Conservation (phyloP, 2,329 filamentous ascomycete species). For the Botrytis galanthina region DNA sequence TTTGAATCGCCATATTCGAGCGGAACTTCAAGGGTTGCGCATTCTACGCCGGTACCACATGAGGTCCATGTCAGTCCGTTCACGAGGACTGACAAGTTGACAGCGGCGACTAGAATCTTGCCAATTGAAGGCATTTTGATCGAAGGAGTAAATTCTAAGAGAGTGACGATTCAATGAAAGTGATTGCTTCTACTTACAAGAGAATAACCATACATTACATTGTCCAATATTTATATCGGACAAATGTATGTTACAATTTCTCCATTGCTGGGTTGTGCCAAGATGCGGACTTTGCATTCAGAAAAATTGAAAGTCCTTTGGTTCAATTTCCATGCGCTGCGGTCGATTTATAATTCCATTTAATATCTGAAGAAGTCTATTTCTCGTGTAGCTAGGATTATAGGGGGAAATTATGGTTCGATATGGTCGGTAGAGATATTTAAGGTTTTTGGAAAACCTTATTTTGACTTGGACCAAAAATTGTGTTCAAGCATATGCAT, state of each 20-base stretch:
- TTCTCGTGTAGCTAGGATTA: not conserved
- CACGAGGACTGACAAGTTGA: slow-evolving; percentile 8
- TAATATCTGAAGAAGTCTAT: not conserved
- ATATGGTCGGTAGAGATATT: not conserved
- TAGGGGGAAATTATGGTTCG: not conserved
- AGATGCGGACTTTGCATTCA: not conserved
- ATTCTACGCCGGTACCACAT: slow-evolving; percentile 20
- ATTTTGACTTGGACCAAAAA: not conserved
- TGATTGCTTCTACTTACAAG: not conserved
- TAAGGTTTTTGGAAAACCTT: not conserved
- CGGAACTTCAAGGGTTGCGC: slow-evolving; percentile 21
- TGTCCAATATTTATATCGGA: not conserved
- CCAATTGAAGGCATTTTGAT: not conserved
- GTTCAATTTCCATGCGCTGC: not conserved
- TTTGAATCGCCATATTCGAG: slow-evolving; percentile 19
- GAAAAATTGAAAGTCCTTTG: not conserved
- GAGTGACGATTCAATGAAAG: not conserved
- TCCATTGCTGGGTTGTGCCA: not conserved
- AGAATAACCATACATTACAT: not conserved
- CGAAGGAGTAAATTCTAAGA: not conserved
- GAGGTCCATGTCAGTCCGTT: slow-evolving; percentile 19
- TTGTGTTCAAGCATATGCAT: not conserved
- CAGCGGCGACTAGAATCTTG: not conserved
- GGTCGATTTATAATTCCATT: not conserved
- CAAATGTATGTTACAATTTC: not conserved